These are phyloP conservation scores for Coemansia sp. DNA, from an alignment of 192 early-diverging fungal genomes.

Conservation along the genomic window DNA sequence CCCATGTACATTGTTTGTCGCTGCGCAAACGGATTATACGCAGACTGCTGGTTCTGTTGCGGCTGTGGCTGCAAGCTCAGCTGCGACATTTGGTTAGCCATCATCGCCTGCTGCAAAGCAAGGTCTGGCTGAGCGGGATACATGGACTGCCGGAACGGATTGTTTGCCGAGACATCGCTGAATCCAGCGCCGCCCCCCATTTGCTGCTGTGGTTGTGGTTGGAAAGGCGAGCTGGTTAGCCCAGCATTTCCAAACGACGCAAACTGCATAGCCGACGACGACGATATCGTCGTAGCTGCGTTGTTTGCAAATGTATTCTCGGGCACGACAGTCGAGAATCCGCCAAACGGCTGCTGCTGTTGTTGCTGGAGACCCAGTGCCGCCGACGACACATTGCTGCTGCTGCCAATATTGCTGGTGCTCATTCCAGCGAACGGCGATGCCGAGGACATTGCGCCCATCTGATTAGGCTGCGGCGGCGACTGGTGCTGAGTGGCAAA, in stretches of 20 bases:
- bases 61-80: slow-evolving; percentile 28
- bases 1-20: slow-evolving; percentile 56
- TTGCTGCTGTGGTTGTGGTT: slow-evolving; percentile 6
- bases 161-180: slow-evolving; percentile 40
- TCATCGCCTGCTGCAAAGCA: slow-evolving; percentile 22
- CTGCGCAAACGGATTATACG: slow-evolving; percentile 52
- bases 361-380: slow-evolving; percentile 8
- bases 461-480: not conserved
- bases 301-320: slow-evolving; percentile 4
- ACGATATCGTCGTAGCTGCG: not conserved
- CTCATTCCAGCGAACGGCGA: not conserved
- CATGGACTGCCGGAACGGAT: slow-evolving; percentile 56
- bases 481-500: slow-evolving; percentile 20
- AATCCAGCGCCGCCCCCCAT: not conserved
- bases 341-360: slow-evolving; percentile 24
- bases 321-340: slow-evolving; percentile 25
- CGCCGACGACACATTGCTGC: slow-evolving; percentile 7
- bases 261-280: slow-evolving; percentile 6
- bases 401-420: slow-evolving; percentile 22
- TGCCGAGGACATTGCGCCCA: not conserved
- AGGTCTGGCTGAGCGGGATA: slow-evolving; percentile 25
- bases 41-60: slow-evolving; percentile 20
- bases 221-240: slow-evolving; percentile 4
- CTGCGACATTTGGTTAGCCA: slow-evolving; percentile 41
- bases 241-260: slow-evolving; percentile 4